phyloP scores from a whole-genome alignment of 164 flowering plant species.

The Kalanchoe fedtschenkoi region DNA sequence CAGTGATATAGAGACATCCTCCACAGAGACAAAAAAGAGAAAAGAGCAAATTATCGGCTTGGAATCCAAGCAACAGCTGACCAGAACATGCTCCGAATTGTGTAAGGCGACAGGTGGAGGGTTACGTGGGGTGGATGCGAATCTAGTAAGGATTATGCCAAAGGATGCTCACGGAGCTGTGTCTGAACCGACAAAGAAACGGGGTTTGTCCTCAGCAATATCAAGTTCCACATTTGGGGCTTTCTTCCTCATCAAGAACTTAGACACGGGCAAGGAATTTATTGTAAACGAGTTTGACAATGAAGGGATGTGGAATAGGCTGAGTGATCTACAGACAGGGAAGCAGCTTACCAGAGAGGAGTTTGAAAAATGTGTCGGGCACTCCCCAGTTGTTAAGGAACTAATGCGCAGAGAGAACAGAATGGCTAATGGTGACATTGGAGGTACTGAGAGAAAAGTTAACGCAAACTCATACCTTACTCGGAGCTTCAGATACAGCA shows the following conservation, averaged over 20 bases:
- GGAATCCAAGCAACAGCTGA: conserved; percentile 32
- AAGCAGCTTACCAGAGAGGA: conserved; percentile 73
- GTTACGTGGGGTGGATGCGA: conserved; percentile 10
- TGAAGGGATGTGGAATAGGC: conserved; percentile 65
- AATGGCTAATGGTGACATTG: neutral
- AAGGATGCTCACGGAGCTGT: neutral
- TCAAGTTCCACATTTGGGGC: conserved; percentile 21
- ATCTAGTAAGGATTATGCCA: conserved; percentile 13
- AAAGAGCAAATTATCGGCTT: conserved; percentile 42
- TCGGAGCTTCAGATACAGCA: conserved; percentile 48
- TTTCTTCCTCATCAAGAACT: conserved; percentile 59
- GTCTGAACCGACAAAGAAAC: neutral
- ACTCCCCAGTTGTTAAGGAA: conserved; percentile 82
- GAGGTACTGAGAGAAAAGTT: conserved; percentile 15
- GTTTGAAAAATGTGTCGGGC: conserved; percentile 72
- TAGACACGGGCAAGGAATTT: conserved; percentile 86
- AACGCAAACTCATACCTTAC: conserved; percentile 20
- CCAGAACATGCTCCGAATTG: conserved; percentile 40
- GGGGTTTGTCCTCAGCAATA: conserved; percentile 7
- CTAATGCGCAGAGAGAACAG: conserved; percentile 56
- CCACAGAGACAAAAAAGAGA: conserved; percentile 19
- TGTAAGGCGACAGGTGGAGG: conserved; percentile 16
- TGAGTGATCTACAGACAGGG: conserved; percentile 78
- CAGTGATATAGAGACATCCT: conserved; percentile 28
- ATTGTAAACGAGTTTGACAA: conserved; percentile 55